Base-by-base conservation (phyloP, 2,329 filamentous ascomycete genomes). In the Cladosporium oxysporum region DNA sequence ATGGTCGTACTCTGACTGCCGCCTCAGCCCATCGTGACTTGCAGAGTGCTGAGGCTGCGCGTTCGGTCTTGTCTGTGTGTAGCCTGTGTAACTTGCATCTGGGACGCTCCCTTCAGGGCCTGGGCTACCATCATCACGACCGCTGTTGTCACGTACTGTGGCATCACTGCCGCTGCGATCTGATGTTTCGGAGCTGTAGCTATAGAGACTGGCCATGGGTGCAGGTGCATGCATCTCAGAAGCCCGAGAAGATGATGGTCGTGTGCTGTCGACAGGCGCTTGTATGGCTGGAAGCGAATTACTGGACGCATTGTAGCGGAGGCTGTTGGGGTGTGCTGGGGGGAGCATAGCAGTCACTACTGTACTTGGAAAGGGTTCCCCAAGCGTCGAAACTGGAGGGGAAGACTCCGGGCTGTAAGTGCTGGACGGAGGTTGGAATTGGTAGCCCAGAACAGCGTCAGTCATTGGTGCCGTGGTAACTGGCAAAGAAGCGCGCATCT, bases 391-490 rank as follows among this genome's bases (percentile, higher is more conserved):
- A n/a, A 67, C 66, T 3, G 66, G 68, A 10, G 72, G 71, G 10
- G 72, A 74, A 57, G 69, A 57, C 21, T 71, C 71, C 21, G 71
- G 72, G 49, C 69, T 73, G 58, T 67, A 66, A 29, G 68, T 61
- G 28, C 68, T 65, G n/a, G 69, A 53, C 18, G 66, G 69, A 37
- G 62, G 58, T 4, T 61, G 61, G 69, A 75, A 73, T 49, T 73
- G 72, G 57, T 75, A 75, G 50, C 73, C 73, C 29, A 73, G 67
- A 16, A 65, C 61, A n/a, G 72, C 66, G 21, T 69, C 65, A 61
- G 66, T 50, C 59, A 68, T 7, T 33, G 60, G 8, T 26, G 59
- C 31, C 28, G 60, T 59, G 1, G 50, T 58, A 2, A 37, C 14
- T n/a, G 50, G 35, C 14, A 47, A 14, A 8, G 21, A 2, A 14